Conservation (phyloP, 2,329 filamentous ascomycete species). For the Ceratocystis variospora region DNA sequence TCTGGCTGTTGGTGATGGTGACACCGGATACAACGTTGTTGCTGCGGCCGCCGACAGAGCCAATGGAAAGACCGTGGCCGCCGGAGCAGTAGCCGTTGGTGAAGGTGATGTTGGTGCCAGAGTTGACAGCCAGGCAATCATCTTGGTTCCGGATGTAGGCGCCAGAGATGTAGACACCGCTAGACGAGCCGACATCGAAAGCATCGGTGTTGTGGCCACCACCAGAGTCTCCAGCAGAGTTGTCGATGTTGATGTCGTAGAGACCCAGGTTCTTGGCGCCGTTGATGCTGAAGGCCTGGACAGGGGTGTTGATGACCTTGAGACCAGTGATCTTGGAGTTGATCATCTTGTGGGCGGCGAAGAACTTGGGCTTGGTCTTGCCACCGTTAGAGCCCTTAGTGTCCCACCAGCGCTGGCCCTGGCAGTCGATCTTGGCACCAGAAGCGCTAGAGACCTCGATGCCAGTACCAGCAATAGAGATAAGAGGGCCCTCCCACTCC, state of each 20-base stretch:
- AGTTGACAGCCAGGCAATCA: conserved; percentile 47
- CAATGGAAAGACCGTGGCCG: conserved; percentile 33
- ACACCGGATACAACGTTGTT: conserved; percentile 41
- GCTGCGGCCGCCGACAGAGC: conserved; percentile 33
- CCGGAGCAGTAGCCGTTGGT: conserved; percentile 32
- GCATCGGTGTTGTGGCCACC: conserved; percentile 42
- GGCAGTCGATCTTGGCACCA: conserved; percentile 40
- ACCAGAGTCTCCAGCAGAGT: conserved; percentile 27
- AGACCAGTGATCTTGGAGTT: conserved; percentile 29
- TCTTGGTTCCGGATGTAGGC: conserved; percentile 47
- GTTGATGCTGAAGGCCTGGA: conserved; percentile 32
- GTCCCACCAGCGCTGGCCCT: conserved; percentile 48
- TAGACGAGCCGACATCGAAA: conserved; percentile 41
- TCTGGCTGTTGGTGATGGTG: conserved; percentile 35
- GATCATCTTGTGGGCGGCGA: conserved; percentile 33
- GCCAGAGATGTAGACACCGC: conserved; percentile 36
- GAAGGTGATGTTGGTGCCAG: conserved; percentile 36
- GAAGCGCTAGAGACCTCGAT: conserved; percentile 40
- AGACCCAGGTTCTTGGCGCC: conserved; percentile 26
- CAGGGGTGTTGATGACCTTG: conserved; percentile 31
- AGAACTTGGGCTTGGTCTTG: conserved; percentile 49
- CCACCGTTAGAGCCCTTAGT: conserved; percentile 45
- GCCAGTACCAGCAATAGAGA: conserved; percentile 44
- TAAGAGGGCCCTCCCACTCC: conserved; percentile 50
- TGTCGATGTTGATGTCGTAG: conserved; percentile 29